phyloP scores from a whole-genome alignment of 768 basidiomycete genomes.

The Leccinum rimulosum region DNA sequence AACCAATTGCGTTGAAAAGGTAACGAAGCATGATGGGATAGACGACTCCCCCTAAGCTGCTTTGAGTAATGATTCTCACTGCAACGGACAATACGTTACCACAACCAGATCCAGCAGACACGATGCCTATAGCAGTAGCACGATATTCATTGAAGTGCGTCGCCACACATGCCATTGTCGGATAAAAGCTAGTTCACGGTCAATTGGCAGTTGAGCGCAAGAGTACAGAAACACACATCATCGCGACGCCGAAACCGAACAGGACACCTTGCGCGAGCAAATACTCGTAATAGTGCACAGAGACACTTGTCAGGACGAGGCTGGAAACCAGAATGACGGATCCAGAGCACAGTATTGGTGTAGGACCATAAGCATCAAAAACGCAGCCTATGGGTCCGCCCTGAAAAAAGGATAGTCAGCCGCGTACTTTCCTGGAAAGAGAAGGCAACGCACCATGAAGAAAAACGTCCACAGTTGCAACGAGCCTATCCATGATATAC shows the following conservation, averaged over 20 bases:
- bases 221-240: slow-evolving; percentile 46
- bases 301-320: slow-evolving; percentile 61
- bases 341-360: slow-evolving; percentile 49
- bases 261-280: slow-evolving; percentile 61
- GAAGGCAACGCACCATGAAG: slow-evolving; percentile 49
- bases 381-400: slow-evolving; percentile 59
- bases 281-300: slow-evolving; percentile 56
- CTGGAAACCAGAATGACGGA: slow-evolving; percentile 47
- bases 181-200: slow-evolving; percentile 56
- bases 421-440: not conserved
- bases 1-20: slow-evolving; percentile 55
- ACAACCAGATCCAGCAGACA: slow-evolving; percentile 64
- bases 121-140: slow-evolving; percentile 70
- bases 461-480: slow-evolving; percentile 70
- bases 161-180: slow-evolving; percentile 61
- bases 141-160: slow-evolving; percentile 65
- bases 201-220: slow-evolving; percentile 5
- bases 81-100: slow-evolving; percentile 36
- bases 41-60: slow-evolving; percentile 57
- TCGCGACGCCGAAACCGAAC: slow-evolving; percentile 62
- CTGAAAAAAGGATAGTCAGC: slow-evolving; percentile 32
- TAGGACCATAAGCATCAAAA: slow-evolving; percentile 63
- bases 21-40: slow-evolving; percentile 62
- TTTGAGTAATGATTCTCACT: slow-evolving; percentile 21
- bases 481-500: slow-evolving; percentile 71